Conservation (phyloP, 2,329 filamentous ascomycete species). For the Teratosphaeriaceae sp. region DNA sequence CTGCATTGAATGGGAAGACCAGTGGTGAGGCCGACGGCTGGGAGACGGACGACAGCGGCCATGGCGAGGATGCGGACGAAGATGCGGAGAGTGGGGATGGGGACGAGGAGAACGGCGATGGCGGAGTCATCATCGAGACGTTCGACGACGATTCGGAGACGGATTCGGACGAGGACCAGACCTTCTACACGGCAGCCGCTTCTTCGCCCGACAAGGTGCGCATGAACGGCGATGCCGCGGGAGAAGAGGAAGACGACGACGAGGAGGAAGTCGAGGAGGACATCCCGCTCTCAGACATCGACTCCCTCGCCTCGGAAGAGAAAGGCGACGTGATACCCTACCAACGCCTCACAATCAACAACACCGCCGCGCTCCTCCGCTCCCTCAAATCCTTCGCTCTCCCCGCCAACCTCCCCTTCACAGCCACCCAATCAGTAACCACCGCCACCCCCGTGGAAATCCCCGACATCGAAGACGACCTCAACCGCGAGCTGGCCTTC, state of each 20-base stretch:
- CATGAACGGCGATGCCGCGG: slow-evolving; percentile 31
- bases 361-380: slow-evolving; percentile 76
- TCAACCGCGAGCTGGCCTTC: slow-evolving; percentile 87
- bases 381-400: slow-evolving; percentile 74
- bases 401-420: slow-evolving; percentile 67
- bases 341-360: slow-evolving; percentile 95
- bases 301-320: slow-evolving; percentile 70
- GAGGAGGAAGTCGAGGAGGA: slow-evolving; percentile 76
- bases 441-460: slow-evolving; percentile 65
- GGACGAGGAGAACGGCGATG: slow-evolving; percentile 38
- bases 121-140: slow-evolving; percentile 27
- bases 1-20: slow-evolving; percentile 24
- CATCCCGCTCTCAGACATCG: slow-evolving; percentile 81
- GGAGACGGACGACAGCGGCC: slow-evolving; percentile 25
- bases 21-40: slow-evolving; percentile 24
- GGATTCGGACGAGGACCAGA: slow-evolving; percentile 26
- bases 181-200: slow-evolving; percentile 16
- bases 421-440: slow-evolving; percentile 71
- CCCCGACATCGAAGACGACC: slow-evolving; percentile 80
- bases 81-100: slow-evolving; percentile 30
- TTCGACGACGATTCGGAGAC: slow-evolving; percentile 33
- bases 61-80: slow-evolving; percentile 31
- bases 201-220: slow-evolving; percentile 7
- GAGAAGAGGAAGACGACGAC: slow-evolving; percentile 44
- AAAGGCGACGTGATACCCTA: slow-evolving; percentile 82